Percentiles rank a stretch among this genome's conserved stretches.
phyloP scores from a whole-genome alignment of 305 asterid genomes.

The Solanum hybrid region DNA sequence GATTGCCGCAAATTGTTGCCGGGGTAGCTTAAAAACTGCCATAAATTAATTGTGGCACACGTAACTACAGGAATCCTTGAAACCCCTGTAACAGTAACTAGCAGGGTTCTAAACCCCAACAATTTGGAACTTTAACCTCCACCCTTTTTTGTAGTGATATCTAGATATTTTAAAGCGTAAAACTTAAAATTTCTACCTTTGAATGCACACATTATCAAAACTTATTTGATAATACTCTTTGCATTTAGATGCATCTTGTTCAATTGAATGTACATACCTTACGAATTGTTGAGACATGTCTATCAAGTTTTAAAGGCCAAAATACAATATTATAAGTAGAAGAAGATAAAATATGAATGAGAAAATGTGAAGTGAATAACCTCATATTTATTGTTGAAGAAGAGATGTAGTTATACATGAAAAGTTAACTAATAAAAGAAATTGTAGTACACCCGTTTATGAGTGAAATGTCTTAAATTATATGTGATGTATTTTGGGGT shows the following conservation, averaged over 20 bases:
- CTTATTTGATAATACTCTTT: neutral
- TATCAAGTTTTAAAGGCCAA: neutral
- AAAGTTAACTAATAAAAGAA: neutral
- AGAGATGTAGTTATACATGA: neutral
- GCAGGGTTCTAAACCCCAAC: neutral
- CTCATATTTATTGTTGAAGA: neutral
- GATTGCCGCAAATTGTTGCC: neutral
- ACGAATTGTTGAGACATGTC: neutral
- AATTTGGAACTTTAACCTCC: neutral
- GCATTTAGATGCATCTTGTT: no score
- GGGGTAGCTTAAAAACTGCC: neutral
- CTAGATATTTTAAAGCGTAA: no score
- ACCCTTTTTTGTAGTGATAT: neutral
- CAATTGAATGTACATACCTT: no score
- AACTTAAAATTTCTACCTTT: no score
- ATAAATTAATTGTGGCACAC: neutral
- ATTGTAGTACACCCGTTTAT: no score
- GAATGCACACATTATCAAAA: no score
- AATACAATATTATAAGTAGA: neutral
- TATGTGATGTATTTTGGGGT: no score
- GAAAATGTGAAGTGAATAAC: neutral
- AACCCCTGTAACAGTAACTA: neutral
- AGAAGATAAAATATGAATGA: no score
- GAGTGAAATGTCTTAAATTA: no score
- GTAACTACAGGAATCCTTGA: no score